Percentiles rank a stretch among this genome's conserved stretches.
Conservation (phyloP, 257 asterid species). For the Marsdenia floribunda region DNA sequence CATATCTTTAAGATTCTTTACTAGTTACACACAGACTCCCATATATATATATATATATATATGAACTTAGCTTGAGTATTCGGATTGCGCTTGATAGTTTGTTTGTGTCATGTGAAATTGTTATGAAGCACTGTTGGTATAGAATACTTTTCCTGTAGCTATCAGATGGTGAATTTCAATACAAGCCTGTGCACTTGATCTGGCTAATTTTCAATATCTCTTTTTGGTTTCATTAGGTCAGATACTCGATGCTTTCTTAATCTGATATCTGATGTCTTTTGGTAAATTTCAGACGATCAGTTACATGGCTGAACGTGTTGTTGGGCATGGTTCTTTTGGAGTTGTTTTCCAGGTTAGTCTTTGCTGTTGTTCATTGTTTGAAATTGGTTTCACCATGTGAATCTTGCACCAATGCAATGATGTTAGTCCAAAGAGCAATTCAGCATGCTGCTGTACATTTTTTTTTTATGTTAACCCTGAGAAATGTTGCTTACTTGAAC, state of each 20-base stretch:
- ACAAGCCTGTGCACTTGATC: background rate
- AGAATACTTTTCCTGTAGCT: background rate
- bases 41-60: too few species aligned
- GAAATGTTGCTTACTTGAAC: conserved; percentile 1
- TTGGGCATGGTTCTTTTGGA: conserved; percentile 89
- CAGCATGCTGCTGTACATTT: background rate
- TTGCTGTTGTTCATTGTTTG: background rate
- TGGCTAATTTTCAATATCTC: background rate
- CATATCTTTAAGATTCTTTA: background rate
- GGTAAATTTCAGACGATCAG: conserved; percentile 56
- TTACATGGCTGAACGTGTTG: conserved; percentile 90
- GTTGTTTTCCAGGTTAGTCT: conserved; percentile 73
- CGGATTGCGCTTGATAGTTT: background rate
- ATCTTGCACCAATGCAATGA: background rate
- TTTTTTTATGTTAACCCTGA: background rate
- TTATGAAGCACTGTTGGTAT: background rate
- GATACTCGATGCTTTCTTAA: background rate
- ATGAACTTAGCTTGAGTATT: background rate
- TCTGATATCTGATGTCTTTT: background rate
- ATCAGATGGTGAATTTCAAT: background rate
- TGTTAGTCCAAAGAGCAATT: background rate
- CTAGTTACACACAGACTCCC: background rate
- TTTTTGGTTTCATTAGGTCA: background rate
- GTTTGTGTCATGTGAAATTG: background rate
- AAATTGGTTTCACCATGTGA: background rate